phyloP scores from a whole-genome alignment of 257 asterid genomes.

The Capsicum pubescens region DNA sequence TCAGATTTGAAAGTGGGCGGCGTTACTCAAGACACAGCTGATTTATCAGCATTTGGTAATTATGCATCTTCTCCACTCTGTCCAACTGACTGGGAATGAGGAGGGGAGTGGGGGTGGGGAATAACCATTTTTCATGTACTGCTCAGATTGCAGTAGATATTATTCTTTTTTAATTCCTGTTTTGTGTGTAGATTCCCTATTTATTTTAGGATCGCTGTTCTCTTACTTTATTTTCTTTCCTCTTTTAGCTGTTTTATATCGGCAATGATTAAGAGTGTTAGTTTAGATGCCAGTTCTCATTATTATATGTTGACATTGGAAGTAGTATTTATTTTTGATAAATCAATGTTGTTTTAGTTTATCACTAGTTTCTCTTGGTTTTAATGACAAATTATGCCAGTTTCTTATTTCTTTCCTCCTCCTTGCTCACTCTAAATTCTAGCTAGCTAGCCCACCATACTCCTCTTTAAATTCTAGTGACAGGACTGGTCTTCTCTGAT shows the following conservation, averaged over 20 bases:
- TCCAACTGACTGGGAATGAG: background rate
- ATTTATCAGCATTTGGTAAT: constrained; percentile 9
- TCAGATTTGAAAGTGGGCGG: constrained; percentile 9
- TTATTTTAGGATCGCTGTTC: constrained; percentile 9
- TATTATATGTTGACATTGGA: background rate
- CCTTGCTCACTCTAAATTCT: constrained; percentile 8
- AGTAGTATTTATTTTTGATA: background rate
- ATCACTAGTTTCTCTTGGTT: background rate
- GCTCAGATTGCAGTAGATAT: background rate
- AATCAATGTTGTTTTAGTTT: background rate
- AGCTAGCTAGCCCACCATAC: background rate
- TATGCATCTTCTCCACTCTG: background rate
- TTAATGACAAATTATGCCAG: background rate
- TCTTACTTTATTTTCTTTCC: background rate
- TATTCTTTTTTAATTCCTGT: background rate
- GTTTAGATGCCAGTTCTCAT: background rate
- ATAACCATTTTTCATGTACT: background rate
- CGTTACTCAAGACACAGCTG: background rate
- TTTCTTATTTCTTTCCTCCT: constrained; percentile 22
- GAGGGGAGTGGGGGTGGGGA: background rate
- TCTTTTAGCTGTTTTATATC: constrained; percentile 13
- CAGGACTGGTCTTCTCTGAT: constrained; percentile 1
- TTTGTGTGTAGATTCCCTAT: background rate
- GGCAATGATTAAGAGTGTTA: background rate
- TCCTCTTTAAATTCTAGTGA: background rate